Evolutionary conservation across 116 monocot species (phyloP).

Genomic region (Zostera marina): DNA sequence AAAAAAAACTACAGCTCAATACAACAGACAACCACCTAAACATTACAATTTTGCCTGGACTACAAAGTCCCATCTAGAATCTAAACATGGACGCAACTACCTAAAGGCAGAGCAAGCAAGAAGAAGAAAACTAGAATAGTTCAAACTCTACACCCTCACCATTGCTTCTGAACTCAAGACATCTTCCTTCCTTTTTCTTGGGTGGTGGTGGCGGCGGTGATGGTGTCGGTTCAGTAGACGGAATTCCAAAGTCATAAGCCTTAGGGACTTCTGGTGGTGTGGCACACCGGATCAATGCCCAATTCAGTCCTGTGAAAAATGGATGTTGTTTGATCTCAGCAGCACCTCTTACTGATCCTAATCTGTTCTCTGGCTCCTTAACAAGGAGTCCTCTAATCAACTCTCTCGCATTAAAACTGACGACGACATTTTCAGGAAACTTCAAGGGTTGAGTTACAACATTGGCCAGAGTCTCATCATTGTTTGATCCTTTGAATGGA

Average conservation of each 20-base stretch:
- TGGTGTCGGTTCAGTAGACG: background rate
- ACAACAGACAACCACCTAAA: too few species aligned
- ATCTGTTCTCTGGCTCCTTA: conserved; percentile 70
- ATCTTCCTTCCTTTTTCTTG: conserved; percentile 53
- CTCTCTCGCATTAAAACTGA: conserved; percentile 48
- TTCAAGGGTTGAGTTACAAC: conserved; percentile 51
- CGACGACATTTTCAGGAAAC: conserved; percentile 45
- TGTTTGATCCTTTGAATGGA: conserved; percentile 70
- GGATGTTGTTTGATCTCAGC: conserved; percentile 81
- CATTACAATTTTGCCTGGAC: too few species aligned
- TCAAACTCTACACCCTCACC: conserved; percentile 58
- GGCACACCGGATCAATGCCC: conserved; percentile 67
- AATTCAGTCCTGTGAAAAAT: conserved; percentile 81
- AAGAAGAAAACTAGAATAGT: conserved; percentile 31
- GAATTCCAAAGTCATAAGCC: conserved; percentile 2
- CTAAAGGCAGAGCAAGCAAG: too few species aligned
- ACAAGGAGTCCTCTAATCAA: conserved; percentile 57
- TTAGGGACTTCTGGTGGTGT: conserved; percentile 52
- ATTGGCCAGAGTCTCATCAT: conserved; percentile 70
- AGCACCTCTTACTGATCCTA: conserved; percentile 65
- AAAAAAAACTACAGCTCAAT: background rate
- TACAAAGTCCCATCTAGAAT: too few species aligned
- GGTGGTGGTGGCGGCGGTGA: background rate
- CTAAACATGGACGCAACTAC: too few species aligned
- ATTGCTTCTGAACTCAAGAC: conserved; percentile 41